These are phyloP conservation scores for Erigeron philadelphicus DNA, from an alignment of 140 eudicot genomes.

Conservation along the genomic window DNA sequence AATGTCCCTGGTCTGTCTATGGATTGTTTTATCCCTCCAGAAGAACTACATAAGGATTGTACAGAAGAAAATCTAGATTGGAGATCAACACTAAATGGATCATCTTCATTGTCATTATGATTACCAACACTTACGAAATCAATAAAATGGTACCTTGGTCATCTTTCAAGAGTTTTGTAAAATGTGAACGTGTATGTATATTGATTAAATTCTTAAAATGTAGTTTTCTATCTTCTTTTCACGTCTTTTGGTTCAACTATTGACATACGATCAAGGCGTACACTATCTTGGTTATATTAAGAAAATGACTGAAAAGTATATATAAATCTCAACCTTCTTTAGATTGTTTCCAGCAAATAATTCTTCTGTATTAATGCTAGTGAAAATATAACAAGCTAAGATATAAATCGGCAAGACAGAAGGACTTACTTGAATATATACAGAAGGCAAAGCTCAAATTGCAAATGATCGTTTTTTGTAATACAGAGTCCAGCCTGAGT, in stretches of 20 bases:
- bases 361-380: slow-evolving; percentile 16
- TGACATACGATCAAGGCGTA: slow-evolving; percentile 15
- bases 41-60: slow-evolving; percentile 47
- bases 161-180: slow-evolving; percentile 24
- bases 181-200: slow-evolving; percentile 37
- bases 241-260: slow-evolving; percentile 13
- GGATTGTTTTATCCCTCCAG: slow-evolving; percentile 84
- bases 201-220: slow-evolving; percentile 25
- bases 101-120: slow-evolving; percentile 21
- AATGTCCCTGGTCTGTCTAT: slow-evolving; percentile 84
- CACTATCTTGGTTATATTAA: slow-evolving; percentile 18
- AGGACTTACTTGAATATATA: slow-evolving; percentile 32
- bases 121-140: slow-evolving; percentile 17
- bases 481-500: slow-evolving; percentile 58
- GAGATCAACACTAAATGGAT: slow-evolving; percentile 39
- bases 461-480: slow-evolving; percentile 37
- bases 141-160: slow-evolving; percentile 19
- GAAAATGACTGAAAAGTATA: slow-evolving; percentile 20
- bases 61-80: slow-evolving; percentile 46
- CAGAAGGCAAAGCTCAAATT: slow-evolving; percentile 26
- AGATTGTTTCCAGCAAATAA: slow-evolving; percentile 13
- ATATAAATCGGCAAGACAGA: slow-evolving; percentile 10
- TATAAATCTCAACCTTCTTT: slow-evolving; percentile 20
- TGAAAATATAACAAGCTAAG: slow-evolving; percentile 17
- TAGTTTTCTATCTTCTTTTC: neutral